Evolutionary conservation across 2,329 filamentous ascomycete species (phyloP), one percentile per base, ranked within the genome.

Genomic region (Arthroderma sp.): DNA sequence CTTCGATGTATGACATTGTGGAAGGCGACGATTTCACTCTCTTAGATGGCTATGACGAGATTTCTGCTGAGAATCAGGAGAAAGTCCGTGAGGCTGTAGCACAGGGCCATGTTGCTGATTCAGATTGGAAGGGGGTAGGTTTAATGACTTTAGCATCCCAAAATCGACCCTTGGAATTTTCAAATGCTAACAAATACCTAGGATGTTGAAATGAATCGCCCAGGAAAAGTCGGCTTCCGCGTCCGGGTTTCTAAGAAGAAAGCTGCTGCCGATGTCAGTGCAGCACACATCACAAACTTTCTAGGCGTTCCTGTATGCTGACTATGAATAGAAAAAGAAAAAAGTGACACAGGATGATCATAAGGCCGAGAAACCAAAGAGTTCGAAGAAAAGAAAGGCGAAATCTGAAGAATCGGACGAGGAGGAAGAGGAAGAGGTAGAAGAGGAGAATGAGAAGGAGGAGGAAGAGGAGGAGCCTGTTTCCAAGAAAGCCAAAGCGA

Each of bases 81-180:
- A 94, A 91, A 69, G 69, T 95, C 51, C 71, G 74, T 42, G 74
- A 74, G 38, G 85, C 83, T 42, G 63, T 95, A 27, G 71, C 74
- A 47, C 74, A 88, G 59, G 86, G 86, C 27, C 84, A 91, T 55
- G 82, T 96, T 54, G 82, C 83, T 53, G 73, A 86, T 36, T 81
- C 85, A 42, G 89, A 95, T 54, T 95, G 86, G 78, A 89, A 82
- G 31, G 86, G 86, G 8, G 87, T 94, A 73, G 66, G 83, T 43
- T 49, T 51, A 34, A 29, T 2, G 7, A 29, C 50, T 56, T 42
- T 38, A 22, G 15, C 1, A 22, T 22, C 15, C 15, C 15, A 22
- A 22, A 22, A 22, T 22, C 15, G 15, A 22, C 51, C 55, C 29
- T 27, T 33, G n/a, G 37, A 40, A 9, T 28, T 31, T 27, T 28